Percentiles rank a stretch among this genome's conserved stretches.
phyloP scores from a whole-genome alignment of 805 yeast species.

The Zygosaccharomyces gambellarensis region DNA sequence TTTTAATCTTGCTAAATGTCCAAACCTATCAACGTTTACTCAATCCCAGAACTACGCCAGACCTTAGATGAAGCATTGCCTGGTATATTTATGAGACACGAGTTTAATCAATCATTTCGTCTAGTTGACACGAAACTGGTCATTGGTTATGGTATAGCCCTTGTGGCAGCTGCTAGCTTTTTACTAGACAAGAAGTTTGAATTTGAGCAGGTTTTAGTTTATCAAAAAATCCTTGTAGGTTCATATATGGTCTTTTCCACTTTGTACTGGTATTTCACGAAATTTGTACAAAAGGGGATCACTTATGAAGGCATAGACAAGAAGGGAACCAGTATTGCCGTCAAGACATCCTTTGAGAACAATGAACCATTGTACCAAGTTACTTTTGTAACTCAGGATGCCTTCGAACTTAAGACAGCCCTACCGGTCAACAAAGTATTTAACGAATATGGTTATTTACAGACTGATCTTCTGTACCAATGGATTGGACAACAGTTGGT shows the following conservation, averaged over 20 bases:
- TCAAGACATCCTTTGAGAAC: slow-evolving; percentile 34
- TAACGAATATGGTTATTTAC: slow-evolving; percentile 42
- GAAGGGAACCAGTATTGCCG: slow-evolving; percentile 29
- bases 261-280: slow-evolving; percentile 37
- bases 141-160: slow-evolving; percentile 47
- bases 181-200: slow-evolving; percentile 45
- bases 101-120: slow-evolving; percentile 21
- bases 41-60: slow-evolving; percentile 30
- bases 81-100: slow-evolving; percentile 21
- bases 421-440: slow-evolving; percentile 36
- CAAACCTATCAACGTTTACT: slow-evolving; percentile 32
- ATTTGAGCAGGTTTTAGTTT: slow-evolving; percentile 40
- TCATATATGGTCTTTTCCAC: slow-evolving; percentile 40
- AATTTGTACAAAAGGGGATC: slow-evolving; percentile 38
- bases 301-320: slow-evolving; percentile 42
- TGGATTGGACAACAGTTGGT: slow-evolving; percentile 35
- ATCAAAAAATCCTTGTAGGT: slow-evolving; percentile 39
- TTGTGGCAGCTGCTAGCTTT: slow-evolving; percentile 46
- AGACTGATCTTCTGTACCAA: slow-evolving; percentile 38
- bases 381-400: slow-evolving; percentile 29
- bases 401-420: slow-evolving; percentile 14
- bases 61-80: slow-evolving; percentile 31
- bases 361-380: slow-evolving; percentile 43
- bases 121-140: slow-evolving; percentile 44
- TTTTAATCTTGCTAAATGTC: slow-evolving; percentile 15